Conservation (phyloP, 2,329 filamentous ascomycete species). For the Sporothrix curviconia region DNA sequence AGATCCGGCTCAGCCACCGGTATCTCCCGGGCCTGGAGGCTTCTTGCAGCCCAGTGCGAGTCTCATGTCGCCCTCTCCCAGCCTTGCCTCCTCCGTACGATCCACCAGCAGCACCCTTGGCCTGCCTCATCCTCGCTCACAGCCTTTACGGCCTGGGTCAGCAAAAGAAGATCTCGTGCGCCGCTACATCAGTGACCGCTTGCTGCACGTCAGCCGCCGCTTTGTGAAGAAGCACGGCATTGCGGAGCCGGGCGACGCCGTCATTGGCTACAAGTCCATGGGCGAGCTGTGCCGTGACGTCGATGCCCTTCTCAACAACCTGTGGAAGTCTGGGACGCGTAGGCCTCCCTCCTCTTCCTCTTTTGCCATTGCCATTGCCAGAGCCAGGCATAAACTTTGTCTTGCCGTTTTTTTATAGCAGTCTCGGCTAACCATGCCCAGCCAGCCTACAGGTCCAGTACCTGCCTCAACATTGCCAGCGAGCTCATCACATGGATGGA, state of each 20-base stretch:
- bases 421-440: slow-evolving; percentile 28
- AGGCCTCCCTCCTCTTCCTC: slow-evolving; percentile 31
- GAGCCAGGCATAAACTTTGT: slow-evolving; percentile 17
- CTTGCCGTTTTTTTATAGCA: not conserved
- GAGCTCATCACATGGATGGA: slow-evolving; percentile 65
- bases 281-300: slow-evolving; percentile 67
- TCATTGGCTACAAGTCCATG: slow-evolving; percentile 53
- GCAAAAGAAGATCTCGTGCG: slow-evolving; percentile 55
- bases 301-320: slow-evolving; percentile 65
- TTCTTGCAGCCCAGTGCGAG: slow-evolving; percentile 38
- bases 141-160: slow-evolving; percentile 48
- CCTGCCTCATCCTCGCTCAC: slow-evolving; percentile 50
- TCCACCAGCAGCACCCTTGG: slow-evolving; percentile 34
- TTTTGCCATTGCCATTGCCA: not conserved
- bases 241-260: slow-evolving; percentile 39
- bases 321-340: slow-evolving; percentile 88
- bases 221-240: slow-evolving; percentile 54
- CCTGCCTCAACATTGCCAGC: slow-evolving; percentile 68
- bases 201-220: slow-evolving; percentile 49
- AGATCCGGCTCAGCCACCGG: not conserved
- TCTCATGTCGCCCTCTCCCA: slow-evolving; percentile 49
- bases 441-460: slow-evolving; percentile 78
- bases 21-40: slow-evolving; percentile 33
- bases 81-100: slow-evolving; percentile 3
- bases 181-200: slow-evolving; percentile 47